These are phyloP conservation scores for Microsporum ferrugineum DNA, from an alignment of 2,329 filamentous ascomycete species.

Conservation along the genomic window DNA sequence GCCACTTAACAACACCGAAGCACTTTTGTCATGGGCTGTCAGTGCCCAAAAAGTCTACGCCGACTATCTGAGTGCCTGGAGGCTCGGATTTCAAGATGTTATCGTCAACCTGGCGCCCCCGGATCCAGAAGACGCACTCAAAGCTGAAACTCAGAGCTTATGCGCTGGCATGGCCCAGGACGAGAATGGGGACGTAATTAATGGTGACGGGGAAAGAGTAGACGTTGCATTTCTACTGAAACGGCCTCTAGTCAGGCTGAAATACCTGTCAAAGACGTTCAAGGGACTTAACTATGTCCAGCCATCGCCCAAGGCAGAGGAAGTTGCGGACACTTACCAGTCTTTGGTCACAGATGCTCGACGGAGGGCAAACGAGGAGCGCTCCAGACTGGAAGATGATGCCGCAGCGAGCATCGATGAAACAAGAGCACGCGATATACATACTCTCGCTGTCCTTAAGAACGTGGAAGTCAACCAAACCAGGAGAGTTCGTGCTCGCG, in stretches of 20 bases:
- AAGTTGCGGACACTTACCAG: slow-evolving; percentile 54
- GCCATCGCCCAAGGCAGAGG: slow-evolving; percentile 43
- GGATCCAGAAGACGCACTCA: slow-evolving; percentile 47
- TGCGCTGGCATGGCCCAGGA: slow-evolving; percentile 48
- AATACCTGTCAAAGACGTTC: slow-evolving; percentile 74
- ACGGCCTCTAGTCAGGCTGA: slow-evolving; percentile 73
- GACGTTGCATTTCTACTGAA: slow-evolving; percentile 91
- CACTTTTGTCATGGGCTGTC: slow-evolving; percentile 70
- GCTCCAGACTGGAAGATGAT: slow-evolving; percentile 67
- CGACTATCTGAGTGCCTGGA: slow-evolving; percentile 79
- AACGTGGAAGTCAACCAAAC: slow-evolving; percentile 61
- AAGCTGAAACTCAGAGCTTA: slow-evolving; percentile 38
- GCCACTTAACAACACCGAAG: slow-evolving; percentile 58
- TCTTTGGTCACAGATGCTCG: slow-evolving; percentile 65
- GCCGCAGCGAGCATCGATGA: slow-evolving; percentile 75
- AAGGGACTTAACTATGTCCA: slow-evolving; percentile 44
- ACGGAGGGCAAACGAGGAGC: slow-evolving; percentile 60
- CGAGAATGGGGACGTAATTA: slow-evolving; percentile 49
- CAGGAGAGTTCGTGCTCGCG: slow-evolving; percentile 76
- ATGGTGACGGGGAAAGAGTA: slow-evolving; percentile 73
- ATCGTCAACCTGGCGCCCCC: slow-evolving; percentile 82
- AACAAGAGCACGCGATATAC: slow-evolving; percentile 65
- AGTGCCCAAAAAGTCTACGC: slow-evolving; percentile 66
- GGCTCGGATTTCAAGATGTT: slow-evolving; percentile 85
- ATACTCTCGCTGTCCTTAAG: slow-evolving; percentile 60